These are phyloP conservation scores for Zoysia pacifica DNA, from an alignment of 176 grass and related monocot species.

Conservation along the genomic window DNA sequence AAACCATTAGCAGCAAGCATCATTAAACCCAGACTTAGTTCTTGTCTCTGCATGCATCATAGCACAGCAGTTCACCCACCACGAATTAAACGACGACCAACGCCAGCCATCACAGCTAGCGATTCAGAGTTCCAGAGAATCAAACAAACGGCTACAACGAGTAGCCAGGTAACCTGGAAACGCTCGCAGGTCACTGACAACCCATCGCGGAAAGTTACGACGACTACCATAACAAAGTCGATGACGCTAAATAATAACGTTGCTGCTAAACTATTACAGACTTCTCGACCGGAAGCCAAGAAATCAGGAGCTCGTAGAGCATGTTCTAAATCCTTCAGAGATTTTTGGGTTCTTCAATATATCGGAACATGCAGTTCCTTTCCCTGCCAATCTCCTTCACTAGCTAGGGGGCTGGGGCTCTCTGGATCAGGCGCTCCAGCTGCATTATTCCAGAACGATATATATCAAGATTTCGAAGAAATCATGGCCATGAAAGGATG, in stretches of 20 bases:
- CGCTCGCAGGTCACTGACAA: neutral
- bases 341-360: neutral
- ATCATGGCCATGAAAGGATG: neutral
- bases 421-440: conserved; percentile 51
- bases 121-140: neutral
- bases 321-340: conserved; percentile 24
- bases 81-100: neutral
- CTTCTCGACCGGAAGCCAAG: conserved; percentile 20
- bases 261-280: conserved; percentile 36
- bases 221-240: too few relatives aligned
- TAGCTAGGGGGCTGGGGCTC: conserved; percentile 25
- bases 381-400: conserved; percentile 2
- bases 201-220: neutral
- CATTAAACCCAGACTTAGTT: neutral
- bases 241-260: neutral
- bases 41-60: neutral
- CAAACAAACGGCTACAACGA: neutral
- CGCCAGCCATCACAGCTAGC: neutral
- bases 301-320: neutral
- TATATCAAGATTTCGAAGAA: neutral
- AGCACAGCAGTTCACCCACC: conserved; percentile 2
- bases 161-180: neutral
- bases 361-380: conserved; percentile 25
- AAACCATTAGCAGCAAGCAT: neutral
- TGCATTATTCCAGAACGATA: conserved; percentile 43